Conservation (phyloP, 2,329 filamentous ascomycete species). For the Tolypocladium amazonense region DNA sequence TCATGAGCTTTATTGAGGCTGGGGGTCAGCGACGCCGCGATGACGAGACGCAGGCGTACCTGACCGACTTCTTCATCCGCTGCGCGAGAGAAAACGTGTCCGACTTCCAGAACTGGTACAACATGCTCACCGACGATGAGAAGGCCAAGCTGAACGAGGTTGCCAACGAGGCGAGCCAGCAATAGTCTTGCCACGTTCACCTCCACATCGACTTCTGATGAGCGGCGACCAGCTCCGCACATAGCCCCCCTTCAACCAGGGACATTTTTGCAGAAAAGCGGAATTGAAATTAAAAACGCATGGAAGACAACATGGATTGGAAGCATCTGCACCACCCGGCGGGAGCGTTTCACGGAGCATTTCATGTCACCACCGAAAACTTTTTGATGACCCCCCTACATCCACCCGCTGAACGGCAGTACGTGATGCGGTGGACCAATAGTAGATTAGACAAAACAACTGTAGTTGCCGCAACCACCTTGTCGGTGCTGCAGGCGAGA, state of each 20-base stretch:
- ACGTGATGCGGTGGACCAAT: background rate
- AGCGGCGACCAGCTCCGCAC: background rate
- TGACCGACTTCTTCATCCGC: constrained; percentile 68
- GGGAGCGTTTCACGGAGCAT: background rate
- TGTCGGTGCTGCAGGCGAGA: background rate
- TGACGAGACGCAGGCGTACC: constrained; percentile 80
- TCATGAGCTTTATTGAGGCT: constrained; percentile 67
- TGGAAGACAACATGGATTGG: background rate
- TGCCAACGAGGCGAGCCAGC: constrained; percentile 24
- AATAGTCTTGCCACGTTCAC: constrained; percentile 4
- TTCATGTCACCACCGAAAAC: background rate
- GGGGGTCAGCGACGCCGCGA: constrained; percentile 58
- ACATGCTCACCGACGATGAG: constrained; percentile 43
- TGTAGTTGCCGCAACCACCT: background rate
- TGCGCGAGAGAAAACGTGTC: constrained; percentile 46
- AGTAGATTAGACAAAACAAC: background rate
- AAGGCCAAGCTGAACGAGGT: constrained; percentile 45
- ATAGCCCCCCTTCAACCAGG: too few species aligned
- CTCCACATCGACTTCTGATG: background rate
- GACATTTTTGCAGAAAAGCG: background rate
- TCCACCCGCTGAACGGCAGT: background rate
- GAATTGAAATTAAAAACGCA: background rate
- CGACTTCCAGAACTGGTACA: constrained; percentile 47
- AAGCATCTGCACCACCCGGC: background rate
- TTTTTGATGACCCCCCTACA: background rate